Base-by-base conservation (phyloP, 2,329 filamentous ascomycete species). In the Myriangium duriaei region DNA sequence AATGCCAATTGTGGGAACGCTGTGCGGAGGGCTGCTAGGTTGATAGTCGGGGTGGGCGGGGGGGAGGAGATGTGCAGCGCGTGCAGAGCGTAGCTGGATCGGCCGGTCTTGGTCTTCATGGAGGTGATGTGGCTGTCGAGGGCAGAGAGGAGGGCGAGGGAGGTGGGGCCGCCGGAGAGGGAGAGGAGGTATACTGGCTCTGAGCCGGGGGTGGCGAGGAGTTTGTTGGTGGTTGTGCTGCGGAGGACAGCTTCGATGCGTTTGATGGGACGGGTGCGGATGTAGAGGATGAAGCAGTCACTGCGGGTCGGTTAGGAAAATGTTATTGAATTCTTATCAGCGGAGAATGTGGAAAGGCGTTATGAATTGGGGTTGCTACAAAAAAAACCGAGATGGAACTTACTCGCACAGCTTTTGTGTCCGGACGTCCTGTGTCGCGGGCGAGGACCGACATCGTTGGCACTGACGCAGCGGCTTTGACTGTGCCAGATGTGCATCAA, bases 121-220 rank as follows among this genome's bases (percentile, higher is more conserved):
- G 69, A 71, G 46, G 72, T 65, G 32, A 81, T 65, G 51, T 85
- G 81, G 43, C 70, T 63, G 56, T 83, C 72, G 38, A 96, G 64
- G 14, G 93, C 68, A 49, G 88, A 73, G 18, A 93, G 66, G 30
- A 98, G 65, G 11, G 76, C 73, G 11, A 81, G 69, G 0, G 88
- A 96, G 1, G 82, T 91, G 1, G 81, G 65, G 1, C 91, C 88
- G 50, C 85, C 79, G 0, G 87, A 94, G 2, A 95, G 64, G 4
- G 86, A 84, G 13, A 94, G 64, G 12, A 94, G 64, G 33, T 94
- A 72, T 52, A 60, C 11, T 11, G 17, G 32, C 13, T 11, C 18
- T 4, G 30, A 11, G 15, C 13, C 13, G 32, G 32, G 14, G 6
- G 16, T 4, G 7, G 21, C 7, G 21, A n/a, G 7, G 7, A 7